Evolutionary conservation across 2,329 filamentous ascomycete species (phyloP), one percentile per base, ranked within the genome.

Genomic region (Penicillium verrucosum): DNA sequence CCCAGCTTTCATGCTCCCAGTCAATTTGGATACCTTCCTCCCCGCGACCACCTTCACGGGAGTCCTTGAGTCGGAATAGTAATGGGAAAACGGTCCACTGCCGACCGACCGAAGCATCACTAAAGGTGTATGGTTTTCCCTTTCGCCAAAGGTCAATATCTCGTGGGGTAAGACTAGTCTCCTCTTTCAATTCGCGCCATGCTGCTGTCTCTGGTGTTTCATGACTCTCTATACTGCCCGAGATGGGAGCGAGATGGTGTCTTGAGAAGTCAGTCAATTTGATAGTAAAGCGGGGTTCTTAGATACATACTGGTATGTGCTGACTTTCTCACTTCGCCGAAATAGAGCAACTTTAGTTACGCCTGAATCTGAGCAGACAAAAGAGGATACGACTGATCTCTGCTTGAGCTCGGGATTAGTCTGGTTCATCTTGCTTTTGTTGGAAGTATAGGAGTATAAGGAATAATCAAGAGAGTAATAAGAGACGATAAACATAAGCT

Each of bases 71-170:
- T 5, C 56, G 61, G 47, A 73, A 89, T 0, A 78, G 81, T 61
- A 89, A 89, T 0, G 86, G 84, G 58, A 86, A 77, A 46, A 89
- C 78, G 6, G 77, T 84, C 85, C 86, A 89, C 65, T 82, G 76
- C 25, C 83, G 80, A 21, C 79, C 75, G 14, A 86, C 71, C 0
- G 74, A 73, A 4, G 76, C 65, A 61, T 88, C 85, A 5, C 66
- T 63, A 59, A 88, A 86, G 1, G 76, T 74, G 62, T 83, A 89
- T 3, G 81, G 79, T 57, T 85, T 85, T 1, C 85, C 86, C 25
- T 79, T 75, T 18, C 83, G 80, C 63, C 84, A 77, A 23, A 85
- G 75, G 2, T 75, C 73, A 7, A 87, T 66, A 0, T 78, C 77
- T 0, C 71, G 65, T 0, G 73, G 60, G 0, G 77, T 80, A 12